Base-by-base conservation (phyloP, 345 rosid genomes). In the Populus nigra region DNA sequence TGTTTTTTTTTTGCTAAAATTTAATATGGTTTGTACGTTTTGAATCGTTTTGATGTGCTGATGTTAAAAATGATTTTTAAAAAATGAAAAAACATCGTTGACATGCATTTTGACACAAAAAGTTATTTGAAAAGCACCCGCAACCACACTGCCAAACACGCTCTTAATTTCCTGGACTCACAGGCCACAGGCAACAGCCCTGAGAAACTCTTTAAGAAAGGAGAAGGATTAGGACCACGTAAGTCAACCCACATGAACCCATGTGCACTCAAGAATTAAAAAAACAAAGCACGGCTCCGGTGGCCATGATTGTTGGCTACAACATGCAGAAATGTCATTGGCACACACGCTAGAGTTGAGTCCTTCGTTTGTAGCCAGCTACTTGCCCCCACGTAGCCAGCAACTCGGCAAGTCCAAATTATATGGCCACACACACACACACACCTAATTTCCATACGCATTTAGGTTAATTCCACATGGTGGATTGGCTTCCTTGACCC, bases 161-260 rank as follows among this genome's bases (percentile, higher is more conserved):
- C n/a, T n/a, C n/a, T n/a, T 47, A 5, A 2, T 29, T 74, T 23
- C 3, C n/a, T 3, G 15, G 63, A 8, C 63, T 57, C 63, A n/a
- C 63, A 57, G n/a, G 2, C 27, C 27, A 27, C 27, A 27, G 1
- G 27, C 27, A 27, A 27, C 27, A 27, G 27, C 20, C 59, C 49
- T 45, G 16, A 1, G 11, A 13, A 45, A 13, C 1, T 3, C 11
- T 45, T 45, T 45, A 45, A 45, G 5, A 45, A 45, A 29, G 6
- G 33, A 15, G 8, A 65, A 27, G 15, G 29, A 23, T 4, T 35
- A 63, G 79, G 59, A 53, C 78, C 67, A 55, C 57, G 17, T 4
- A 25, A 39, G 79, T 68, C 79, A 68, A 76, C 78, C 79, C 79
- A 38, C 79, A 76, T 25, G 79, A 65, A 18, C 27, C 36, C 79